These are phyloP conservation scores for Ophiostoma triangulosporum DNA, from an alignment of 2,329 filamentous ascomycete species.

Conservation along the genomic window DNA sequence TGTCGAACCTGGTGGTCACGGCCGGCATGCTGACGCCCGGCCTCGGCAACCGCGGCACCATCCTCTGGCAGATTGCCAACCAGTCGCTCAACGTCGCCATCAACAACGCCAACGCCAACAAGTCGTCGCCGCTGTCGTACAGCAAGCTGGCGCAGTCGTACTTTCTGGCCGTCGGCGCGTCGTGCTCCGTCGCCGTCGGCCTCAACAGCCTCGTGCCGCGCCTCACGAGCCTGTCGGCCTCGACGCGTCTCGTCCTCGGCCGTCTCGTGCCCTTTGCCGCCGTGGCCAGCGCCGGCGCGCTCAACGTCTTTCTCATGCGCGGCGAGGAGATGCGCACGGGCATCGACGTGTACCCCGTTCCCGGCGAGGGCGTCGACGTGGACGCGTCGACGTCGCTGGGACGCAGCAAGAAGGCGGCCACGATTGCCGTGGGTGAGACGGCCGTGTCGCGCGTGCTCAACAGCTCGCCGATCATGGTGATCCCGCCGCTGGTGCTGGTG, in stretches of 20 bases:
- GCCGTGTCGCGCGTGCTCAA: conserved; percentile 85
- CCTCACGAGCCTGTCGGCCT: conserved; percentile 60
- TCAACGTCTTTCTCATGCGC: conserved; percentile 97
- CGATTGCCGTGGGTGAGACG: conserved; percentile 82
- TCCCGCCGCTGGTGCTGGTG: conserved; percentile 78
- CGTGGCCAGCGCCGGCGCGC: conserved; percentile 75
- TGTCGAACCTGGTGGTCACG: conserved; percentile 89
- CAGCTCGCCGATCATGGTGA: conserved; percentile 91
- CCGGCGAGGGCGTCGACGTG: conserved; percentile 18
- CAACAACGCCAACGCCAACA: conserved; percentile 97
- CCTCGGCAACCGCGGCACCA: conserved; percentile 59
- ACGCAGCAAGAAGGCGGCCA: conserved; percentile 77
- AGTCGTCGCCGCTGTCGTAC: conserved; percentile 76
- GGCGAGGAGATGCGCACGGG: conserved; percentile 86
- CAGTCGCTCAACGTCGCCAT: conserved; percentile 97
- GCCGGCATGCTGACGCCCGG: conserved; percentile 46
- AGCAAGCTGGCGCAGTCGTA: conserved; percentile 80
- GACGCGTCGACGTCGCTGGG: conserved; percentile 60
- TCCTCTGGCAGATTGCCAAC: conserved; percentile 91
- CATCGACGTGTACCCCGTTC: conserved; percentile 81
- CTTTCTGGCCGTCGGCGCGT: conserved; percentile 79
- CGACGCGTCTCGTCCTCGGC: conserved; percentile 60
- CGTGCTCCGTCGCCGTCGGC: conserved; percentile 84
- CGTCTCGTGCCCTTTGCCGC: conserved; percentile 94
- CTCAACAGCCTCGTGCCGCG: conserved; percentile 83